A percentile compares a stretch with the other conserved stretches of the same genome.
Evolutionary conservation across 495 filamentous ascomycete genomes (phyloP).

Genomic region (Penicillium flavigenum): DNA sequence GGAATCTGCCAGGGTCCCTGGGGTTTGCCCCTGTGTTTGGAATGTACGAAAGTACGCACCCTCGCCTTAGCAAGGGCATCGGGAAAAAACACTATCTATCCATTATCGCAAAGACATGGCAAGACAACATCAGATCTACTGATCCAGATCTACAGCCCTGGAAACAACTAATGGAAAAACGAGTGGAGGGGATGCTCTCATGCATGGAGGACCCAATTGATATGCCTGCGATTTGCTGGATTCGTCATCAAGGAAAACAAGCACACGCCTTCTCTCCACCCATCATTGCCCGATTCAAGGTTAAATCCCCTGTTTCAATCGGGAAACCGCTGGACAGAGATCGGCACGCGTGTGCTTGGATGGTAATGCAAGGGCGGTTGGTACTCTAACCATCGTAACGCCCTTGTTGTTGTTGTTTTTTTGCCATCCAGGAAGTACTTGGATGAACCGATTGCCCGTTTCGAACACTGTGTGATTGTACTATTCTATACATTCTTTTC

Average conservation of each 20-base stretch:
- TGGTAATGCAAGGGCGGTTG: slow-evolving; percentile 17
- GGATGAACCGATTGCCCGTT: neutral
- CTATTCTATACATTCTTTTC: slow-evolving; percentile 8
- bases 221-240: neutral
- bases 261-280: slow-evolving; percentile 5
- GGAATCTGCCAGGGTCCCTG: slow-evolving; percentile 15
- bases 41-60: slow-evolving; percentile 19
- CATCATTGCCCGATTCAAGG: slow-evolving; percentile 15
- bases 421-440: neutral
- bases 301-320: slow-evolving; percentile 12
- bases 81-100: neutral
- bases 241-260: slow-evolving; percentile 17
- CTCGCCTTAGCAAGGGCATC: slow-evolving; percentile 30
- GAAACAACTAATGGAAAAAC: slow-evolving; percentile 7
- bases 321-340: slow-evolving; percentile 3
- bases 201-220: slow-evolving; percentile 6
- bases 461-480: slow-evolving; percentile 13
- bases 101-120: neutral
- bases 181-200: neutral
- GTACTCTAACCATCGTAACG: slow-evolving; percentile 9
- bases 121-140: slow-evolving; percentile 6
- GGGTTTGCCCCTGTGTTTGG: slow-evolving; percentile 20
- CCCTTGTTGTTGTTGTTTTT: neutral
- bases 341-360: slow-evolving; percentile 13
- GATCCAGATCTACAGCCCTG: slow-evolving; percentile 15